Percentiles rank a stretch among this genome's conserved stretches.
These are phyloP conservation scores for Puccinia polysora DNA, from an alignment of 1,284 basidiomycete species.

Conservation along the genomic window DNA sequence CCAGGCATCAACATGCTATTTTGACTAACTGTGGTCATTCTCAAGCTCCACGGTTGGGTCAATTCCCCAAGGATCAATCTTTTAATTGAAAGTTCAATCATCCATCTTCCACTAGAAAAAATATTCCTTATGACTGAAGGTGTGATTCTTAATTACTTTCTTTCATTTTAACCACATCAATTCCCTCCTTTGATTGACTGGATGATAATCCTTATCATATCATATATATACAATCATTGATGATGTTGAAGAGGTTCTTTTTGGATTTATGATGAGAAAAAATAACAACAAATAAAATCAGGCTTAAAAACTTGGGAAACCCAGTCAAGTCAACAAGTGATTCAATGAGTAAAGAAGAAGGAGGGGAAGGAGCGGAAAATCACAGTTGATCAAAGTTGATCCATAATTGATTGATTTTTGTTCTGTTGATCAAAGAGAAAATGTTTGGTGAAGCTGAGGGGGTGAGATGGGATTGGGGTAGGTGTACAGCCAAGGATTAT, in stretches of 20 bases:
- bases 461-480: not conserved
- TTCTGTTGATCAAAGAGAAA: not conserved
- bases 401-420: not conserved
- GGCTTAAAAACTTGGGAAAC: not conserved
- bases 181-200: not conserved
- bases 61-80: conserved; percentile 47
- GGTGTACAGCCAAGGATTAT: not conserved
- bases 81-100: conserved; percentile 45
- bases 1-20: conserved; percentile 47
- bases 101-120: not conserved
- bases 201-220: no score
- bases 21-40: conserved; percentile 46
- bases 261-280: conserved; percentile 16
- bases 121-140: not conserved
- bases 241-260: conserved; percentile 1
- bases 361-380: not conserved
- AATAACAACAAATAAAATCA: conserved; percentile 24
- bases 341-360: not conserved
- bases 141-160: not conserved
- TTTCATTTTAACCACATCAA: no score
- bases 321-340: not conserved
- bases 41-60: conserved; percentile 47
- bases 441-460: conserved; percentile 30
- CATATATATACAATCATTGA: not conserved
- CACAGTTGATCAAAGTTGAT: not conserved